phyloP scores from a whole-genome alignment of 192 early-diverging fungal species.

The Backusella australiensis region DNA sequence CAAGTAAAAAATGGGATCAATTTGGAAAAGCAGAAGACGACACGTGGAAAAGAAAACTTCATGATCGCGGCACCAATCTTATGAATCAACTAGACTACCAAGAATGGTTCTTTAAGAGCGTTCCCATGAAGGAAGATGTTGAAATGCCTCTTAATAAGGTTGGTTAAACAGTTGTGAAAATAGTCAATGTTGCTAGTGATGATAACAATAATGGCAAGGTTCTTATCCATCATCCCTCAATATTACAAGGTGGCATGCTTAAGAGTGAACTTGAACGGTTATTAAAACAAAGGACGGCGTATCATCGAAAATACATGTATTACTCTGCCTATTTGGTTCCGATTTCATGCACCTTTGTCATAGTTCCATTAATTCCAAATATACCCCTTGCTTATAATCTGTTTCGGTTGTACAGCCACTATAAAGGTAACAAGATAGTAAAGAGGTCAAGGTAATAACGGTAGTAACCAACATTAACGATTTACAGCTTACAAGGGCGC shows the following conservation, averaged over 20 bases:
- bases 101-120: constrained; percentile 73
- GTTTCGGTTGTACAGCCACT: constrained; percentile 78
- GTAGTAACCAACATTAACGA: neutral
- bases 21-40: constrained; percentile 36
- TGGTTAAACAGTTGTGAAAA: neutral
- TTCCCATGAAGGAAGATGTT: constrained; percentile 55
- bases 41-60: constrained; percentile 59
- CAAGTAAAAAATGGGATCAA: constrained; percentile 54
- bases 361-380: constrained; percentile 75
- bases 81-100: constrained; percentile 72
- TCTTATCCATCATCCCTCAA: constrained; percentile 38
- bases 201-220: neutral
- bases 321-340: constrained; percentile 67
- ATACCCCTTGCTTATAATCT: constrained; percentile 77
- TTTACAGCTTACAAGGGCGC: constrained; percentile 34
- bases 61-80: constrained; percentile 55
- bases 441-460: neutral
- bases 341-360: constrained; percentile 62
- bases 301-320: constrained; percentile 71
- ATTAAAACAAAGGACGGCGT: constrained; percentile 50
- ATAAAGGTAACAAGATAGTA: constrained; percentile 54
- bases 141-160: constrained; percentile 20
- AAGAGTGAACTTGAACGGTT: constrained; percentile 44
- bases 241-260: constrained; percentile 44
- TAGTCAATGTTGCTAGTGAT: neutral